A percentile compares a stretch with the other conserved stretches of the same genome.
phyloP scores from a whole-genome alignment of 345 rosid genomes.

The Euphorbia tirucalli region DNA sequence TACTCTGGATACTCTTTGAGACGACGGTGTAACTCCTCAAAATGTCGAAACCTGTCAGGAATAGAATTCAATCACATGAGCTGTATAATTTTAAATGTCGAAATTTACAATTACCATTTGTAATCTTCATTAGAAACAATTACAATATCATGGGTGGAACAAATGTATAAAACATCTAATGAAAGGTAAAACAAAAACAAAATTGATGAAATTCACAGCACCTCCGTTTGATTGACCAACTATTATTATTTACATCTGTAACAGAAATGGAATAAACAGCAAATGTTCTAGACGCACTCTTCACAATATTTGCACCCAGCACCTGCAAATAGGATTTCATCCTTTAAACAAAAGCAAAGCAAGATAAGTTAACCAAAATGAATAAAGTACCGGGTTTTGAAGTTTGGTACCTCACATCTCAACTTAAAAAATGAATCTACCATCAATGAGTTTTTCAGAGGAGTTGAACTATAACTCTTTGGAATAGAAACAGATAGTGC shows the following conservation, averaged over 20 bases:
- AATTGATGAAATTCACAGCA: slow-evolving; percentile 28
- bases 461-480: slow-evolving; percentile 38
- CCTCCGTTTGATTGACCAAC: slow-evolving; percentile 99
- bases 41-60: slow-evolving; percentile 80
- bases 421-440: slow-evolving; percentile 73
- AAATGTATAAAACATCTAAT: slow-evolving; percentile 2
- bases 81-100: neutral
- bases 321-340: slow-evolving; percentile 58
- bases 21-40: slow-evolving; percentile 97
- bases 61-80: slow-evolving; percentile 16
- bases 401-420: slow-evolving; percentile 83
- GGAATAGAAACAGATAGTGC: slow-evolving; percentile 40
- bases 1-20: slow-evolving; percentile 88
- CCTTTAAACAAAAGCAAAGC: slow-evolving; percentile 14
- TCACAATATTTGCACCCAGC: slow-evolving; percentile 93
- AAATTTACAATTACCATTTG: slow-evolving; percentile 4
- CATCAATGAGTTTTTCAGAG: slow-evolving; percentile 55
- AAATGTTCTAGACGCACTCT: slow-evolving; percentile 81
- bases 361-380: slow-evolving; percentile 18
- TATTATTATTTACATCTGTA: slow-evolving; percentile 72
- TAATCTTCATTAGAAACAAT: slow-evolving; percentile 10
- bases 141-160: slow-evolving; percentile 3
- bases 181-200: slow-evolving; percentile 20
- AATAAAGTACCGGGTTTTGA: slow-evolving; percentile 14
- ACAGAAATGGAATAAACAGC: slow-evolving; percentile 94